These are phyloP conservation scores for Euphorbia schlechtendalii DNA, from an alignment of 441 rosid species.

Conservation along the genomic window DNA sequence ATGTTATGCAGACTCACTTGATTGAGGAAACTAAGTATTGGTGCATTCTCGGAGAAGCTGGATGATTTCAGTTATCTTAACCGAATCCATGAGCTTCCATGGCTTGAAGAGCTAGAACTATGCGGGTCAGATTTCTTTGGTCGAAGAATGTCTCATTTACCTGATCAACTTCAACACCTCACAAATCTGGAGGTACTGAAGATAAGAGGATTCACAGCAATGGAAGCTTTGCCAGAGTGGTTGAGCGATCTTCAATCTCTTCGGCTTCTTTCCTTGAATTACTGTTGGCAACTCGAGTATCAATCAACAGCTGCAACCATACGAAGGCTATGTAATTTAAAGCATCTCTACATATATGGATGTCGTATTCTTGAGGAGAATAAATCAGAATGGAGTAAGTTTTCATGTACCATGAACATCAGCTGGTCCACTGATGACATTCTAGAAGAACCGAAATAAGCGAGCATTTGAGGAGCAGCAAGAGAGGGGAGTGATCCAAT, in stretches of 20 bases:
- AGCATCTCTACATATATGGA: background rate
- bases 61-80: slow-evolving; percentile 18
- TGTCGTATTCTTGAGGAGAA: slow-evolving; percentile 15
- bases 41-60: slow-evolving; percentile 19
- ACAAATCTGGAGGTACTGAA: slow-evolving; percentile 9
- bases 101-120: slow-evolving; percentile 11
- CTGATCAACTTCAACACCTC: slow-evolving; percentile 23
- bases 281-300: slow-evolving; percentile 9
- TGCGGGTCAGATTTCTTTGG: background rate
- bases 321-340: slow-evolving; percentile 15
- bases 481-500: no score
- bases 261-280: background rate
- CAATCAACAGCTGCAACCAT: slow-evolving; percentile 22
- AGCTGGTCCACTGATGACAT: no score
- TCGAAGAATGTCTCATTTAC: slow-evolving; percentile 8
- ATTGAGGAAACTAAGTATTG: slow-evolving; percentile 18
- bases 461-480: no score
- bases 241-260: slow-evolving; percentile 22
- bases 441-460: no score
- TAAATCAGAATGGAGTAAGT: background rate
- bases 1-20: slow-evolving; percentile 6
- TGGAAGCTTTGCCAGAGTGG: slow-evolving; percentile 3
- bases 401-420: no score
- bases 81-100: slow-evolving; percentile 14
- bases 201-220: background rate